These are phyloP conservation scores for Chytriomyces hyalinus DNA, from an alignment of 192 early-diverging fungal genomes.

Conservation along the genomic window DNA sequence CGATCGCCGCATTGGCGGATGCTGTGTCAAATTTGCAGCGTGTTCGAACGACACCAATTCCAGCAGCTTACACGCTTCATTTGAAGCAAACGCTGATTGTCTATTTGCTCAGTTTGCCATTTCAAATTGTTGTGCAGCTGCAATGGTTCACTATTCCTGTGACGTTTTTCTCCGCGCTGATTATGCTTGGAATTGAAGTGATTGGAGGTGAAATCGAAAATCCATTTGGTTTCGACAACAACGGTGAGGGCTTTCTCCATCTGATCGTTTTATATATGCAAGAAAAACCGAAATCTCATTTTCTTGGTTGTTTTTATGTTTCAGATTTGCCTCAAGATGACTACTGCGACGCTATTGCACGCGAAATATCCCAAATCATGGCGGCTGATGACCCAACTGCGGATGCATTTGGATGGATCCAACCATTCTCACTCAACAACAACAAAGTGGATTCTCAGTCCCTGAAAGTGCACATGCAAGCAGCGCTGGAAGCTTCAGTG, in stretches of 20 bases:
- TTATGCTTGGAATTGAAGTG: slow-evolving; percentile 81
- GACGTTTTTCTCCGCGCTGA: slow-evolving; percentile 69
- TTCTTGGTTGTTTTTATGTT: slow-evolving; percentile 2
- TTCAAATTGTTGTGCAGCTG: slow-evolving; percentile 68
- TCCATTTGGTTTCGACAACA: slow-evolving; percentile 72
- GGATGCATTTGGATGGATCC: slow-evolving; percentile 24
- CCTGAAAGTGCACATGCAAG: not conserved
- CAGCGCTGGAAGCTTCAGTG: not conserved
- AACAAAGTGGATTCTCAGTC: not conserved
- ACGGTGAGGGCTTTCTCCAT: not conserved
- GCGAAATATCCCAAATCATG: slow-evolving; percentile 6
- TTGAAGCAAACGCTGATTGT: slow-evolving; percentile 79
- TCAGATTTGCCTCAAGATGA: slow-evolving; percentile 33
- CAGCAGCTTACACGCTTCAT: slow-evolving; percentile 84
- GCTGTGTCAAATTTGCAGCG: not conserved
- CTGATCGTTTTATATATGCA: not conserved
- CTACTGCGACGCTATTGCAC: slow-evolving; percentile 6
- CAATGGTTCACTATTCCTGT: slow-evolving; percentile 70
- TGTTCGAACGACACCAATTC: slow-evolving; percentile 11
- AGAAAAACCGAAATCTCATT: not conserved
- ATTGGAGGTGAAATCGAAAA: slow-evolving; percentile 96
- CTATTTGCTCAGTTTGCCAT: slow-evolving; percentile 82
- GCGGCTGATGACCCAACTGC: not conserved
- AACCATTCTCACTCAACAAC: slow-evolving; percentile 5
- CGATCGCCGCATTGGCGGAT: not conserved